These are phyloP conservation scores for Prunus kanzakura DNA, from an alignment of 306 rosid species.

Conservation along the genomic window DNA sequence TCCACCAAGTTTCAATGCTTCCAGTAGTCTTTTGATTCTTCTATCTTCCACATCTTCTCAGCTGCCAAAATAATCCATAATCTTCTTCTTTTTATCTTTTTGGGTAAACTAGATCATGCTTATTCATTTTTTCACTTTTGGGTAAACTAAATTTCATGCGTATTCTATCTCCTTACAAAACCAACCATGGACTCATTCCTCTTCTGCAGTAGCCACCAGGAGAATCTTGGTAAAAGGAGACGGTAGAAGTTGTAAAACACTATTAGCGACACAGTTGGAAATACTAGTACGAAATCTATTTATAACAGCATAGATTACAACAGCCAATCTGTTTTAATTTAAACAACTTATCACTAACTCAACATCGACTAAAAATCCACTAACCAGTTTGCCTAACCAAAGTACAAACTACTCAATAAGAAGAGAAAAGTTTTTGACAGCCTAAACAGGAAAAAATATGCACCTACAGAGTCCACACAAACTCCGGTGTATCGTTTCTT, in stretches of 20 bases:
- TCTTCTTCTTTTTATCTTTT: too few relatives aligned
- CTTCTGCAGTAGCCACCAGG: neutral
- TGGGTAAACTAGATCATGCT: too few relatives aligned
- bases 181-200: neutral
- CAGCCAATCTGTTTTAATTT: constrained; percentile 1
- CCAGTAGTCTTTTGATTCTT: neutral
- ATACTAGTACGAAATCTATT: constrained; percentile 4
- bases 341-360: constrained; percentile 25
- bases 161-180: neutral
- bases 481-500: constrained; percentile 80
- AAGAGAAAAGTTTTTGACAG: constrained; percentile 16
- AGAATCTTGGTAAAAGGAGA: too few relatives aligned
- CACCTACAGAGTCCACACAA: constrained; percentile 81
- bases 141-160: neutral
- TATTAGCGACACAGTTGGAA: neutral
- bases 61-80: too few relatives aligned
- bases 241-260: neutral
- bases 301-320: constrained; percentile 27
- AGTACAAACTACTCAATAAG: constrained; percentile 44
- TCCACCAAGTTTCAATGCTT: too few relatives aligned
- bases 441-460: constrained; percentile 12
- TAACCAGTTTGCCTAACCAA: constrained; percentile 43
- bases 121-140: too few relatives aligned
- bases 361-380: constrained; percentile 37
- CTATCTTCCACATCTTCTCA: neutral